Base-by-base conservation (phyloP, 129 eudicot genomes). In the Flaveria brownii region DNA sequence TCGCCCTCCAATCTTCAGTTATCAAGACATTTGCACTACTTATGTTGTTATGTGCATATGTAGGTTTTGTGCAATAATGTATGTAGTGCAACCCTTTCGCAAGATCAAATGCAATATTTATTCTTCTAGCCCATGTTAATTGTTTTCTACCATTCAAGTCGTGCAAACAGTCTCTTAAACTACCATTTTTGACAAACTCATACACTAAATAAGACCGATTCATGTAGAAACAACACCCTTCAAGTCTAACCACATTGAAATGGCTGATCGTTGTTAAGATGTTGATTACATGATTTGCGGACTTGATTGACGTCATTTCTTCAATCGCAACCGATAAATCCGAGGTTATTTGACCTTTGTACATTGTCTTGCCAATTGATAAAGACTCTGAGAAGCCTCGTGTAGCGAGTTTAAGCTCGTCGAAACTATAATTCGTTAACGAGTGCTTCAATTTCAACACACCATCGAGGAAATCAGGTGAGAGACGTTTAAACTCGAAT, bases 61-160 rank as follows among this genome's bases (percentile, higher is more conserved):
- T 78, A 1, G 88, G 91, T 55, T 82, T 87, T 74, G 88, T 87
- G 84, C 84, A 84, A 64, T 79, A 72, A 84, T 87, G 88, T 76
- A 84, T 75, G 78, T 87, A 87, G n/a, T 84, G 88, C 67, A 87
- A 76, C 70, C 88, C 88, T 56, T 74, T 86, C 2, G 88, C 88
- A 3, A 87, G 30, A 68, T 87, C 91, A 46, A 79, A 87, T 73
- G 86, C 86, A 26, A 82, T 82, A 74, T 87, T 86, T 33, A 87
- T 28, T 68, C 91, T 76, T 28, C 55, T 75, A 12, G n/a, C 43
- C 88, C 88, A 87, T 14, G 82, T 82, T 68, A 87, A 36, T 45
- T 49, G 75, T 26, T 84, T 81, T 73, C 76, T 69, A 4, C 46
- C 18, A 25, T 71, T 78, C 8, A 65, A 22, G 70, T 81, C 80